Percentiles rank a stretch among this genome's conserved stretches.
These are phyloP conservation scores for Phaseolus coccineus DNA, from an alignment of 331 rosid species.

Conservation along the genomic window DNA sequence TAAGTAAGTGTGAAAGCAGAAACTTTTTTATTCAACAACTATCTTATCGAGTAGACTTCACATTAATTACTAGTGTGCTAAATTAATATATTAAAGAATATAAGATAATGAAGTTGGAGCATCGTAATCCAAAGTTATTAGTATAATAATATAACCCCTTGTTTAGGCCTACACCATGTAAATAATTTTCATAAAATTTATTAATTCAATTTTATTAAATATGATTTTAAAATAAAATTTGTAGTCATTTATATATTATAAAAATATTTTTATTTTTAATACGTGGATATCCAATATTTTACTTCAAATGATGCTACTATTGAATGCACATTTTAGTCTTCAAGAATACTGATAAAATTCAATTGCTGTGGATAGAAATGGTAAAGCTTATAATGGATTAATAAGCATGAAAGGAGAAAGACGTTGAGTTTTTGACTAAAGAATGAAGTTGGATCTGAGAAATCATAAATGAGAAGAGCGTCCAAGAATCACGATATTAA, in stretches of 20 bases:
- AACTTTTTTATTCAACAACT: no score
- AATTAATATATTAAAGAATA: not conserved
- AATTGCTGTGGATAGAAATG: no score
- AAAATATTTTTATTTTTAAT: no score
- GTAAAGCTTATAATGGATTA: no score
- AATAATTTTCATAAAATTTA: not conserved
- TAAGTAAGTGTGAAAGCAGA: no score
- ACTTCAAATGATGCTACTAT: slow-evolving; percentile 8
- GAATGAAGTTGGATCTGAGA: not conserved
- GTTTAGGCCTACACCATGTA: not conserved
- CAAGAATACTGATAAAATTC: no score
- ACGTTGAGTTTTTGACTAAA: not conserved
- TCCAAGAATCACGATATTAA: not conserved
- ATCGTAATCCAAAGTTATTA: slow-evolving; percentile 3
- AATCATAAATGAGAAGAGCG: not conserved
- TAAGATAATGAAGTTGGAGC: slow-evolving; percentile 15
- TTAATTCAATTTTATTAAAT: not conserved
- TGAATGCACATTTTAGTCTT: not conserved
- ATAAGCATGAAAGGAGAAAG: no score
- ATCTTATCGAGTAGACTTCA: no score
- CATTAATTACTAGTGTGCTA: not conserved
- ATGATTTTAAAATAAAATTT: no score
- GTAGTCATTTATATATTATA: not conserved
- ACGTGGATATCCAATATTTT: no score
- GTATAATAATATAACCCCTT: not conserved